A percentile compares a stretch with the other conserved stretches of the same genome.
Conservation (phyloP, 305 asterid species). For the Solanum hybrid region DNA sequence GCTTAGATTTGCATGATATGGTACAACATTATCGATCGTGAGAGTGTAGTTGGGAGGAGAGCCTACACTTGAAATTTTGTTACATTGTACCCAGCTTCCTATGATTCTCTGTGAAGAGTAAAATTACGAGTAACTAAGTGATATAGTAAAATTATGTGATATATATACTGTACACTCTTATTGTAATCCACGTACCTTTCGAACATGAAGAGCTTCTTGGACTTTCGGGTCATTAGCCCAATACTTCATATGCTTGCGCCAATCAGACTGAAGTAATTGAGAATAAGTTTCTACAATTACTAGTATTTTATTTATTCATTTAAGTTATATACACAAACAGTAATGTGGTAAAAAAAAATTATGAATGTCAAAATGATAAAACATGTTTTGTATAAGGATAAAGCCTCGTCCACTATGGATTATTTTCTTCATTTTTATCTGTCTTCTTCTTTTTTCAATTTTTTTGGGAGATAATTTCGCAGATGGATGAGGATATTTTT, state of each 20-base stretch:
- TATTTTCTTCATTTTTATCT: not conserved
- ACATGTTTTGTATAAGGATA: too few species aligned
- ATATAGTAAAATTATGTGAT: not conserved
- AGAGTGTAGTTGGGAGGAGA: not conserved
- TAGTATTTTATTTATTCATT: not conserved
- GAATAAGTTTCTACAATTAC: not conserved
- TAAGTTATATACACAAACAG: not conserved
- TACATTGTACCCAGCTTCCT: not conserved
- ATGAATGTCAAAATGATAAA: too few species aligned
- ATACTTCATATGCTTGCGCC: not conserved
- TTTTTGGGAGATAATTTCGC: too few species aligned
- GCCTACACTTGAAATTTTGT: not conserved
- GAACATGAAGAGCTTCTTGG: not conserved
- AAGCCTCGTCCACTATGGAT: not conserved
- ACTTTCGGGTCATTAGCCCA: not conserved
- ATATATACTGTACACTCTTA: too few species aligned
- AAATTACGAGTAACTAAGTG: not conserved
- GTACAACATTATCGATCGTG: not conserved
- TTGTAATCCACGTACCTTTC: not conserved
- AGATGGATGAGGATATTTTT: too few species aligned
- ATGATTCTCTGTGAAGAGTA: not conserved
- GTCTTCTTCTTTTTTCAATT: too few species aligned
- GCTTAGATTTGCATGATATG: not conserved
- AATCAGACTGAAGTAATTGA: not conserved
- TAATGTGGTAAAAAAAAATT: too few species aligned